A percentile compares a stretch with the other conserved stretches of the same genome.
phyloP scores from a whole-genome alignment of 495 filamentous ascomycete species.

The Penicillium paxilli region DNA sequence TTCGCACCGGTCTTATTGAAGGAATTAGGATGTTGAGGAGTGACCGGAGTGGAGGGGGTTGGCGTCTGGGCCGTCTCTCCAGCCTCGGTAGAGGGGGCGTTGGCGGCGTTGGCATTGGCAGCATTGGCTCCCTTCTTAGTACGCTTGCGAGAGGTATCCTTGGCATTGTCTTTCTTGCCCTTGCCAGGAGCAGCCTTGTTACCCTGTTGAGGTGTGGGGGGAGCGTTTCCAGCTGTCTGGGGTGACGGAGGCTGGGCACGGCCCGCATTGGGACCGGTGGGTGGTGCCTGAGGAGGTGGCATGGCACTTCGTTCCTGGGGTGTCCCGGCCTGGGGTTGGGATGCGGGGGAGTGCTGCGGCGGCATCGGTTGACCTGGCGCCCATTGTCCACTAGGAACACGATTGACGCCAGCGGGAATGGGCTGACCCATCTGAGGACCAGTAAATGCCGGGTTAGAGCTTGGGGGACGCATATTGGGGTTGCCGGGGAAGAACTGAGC shows the following conservation, averaged over 20 bases:
- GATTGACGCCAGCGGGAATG: slow-evolving; percentile 48
- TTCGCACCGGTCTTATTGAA: slow-evolving; percentile 61
- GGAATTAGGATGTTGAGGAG: slow-evolving; percentile 68
- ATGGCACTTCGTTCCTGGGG: slow-evolving; percentile 75
- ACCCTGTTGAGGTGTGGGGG: slow-evolving; percentile 79
- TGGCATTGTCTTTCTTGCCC: slow-evolving; percentile 68
- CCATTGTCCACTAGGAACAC: slow-evolving; percentile 51
- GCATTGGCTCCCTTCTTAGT: slow-evolving; percentile 68
- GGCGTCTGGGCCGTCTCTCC: slow-evolving; percentile 71
- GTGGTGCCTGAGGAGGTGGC: slow-evolving; percentile 86
- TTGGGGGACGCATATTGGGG: slow-evolving; percentile 84
- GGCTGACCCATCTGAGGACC: slow-evolving; percentile 64
- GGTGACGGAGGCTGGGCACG: slow-evolving; percentile 77
- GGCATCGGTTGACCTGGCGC: slow-evolving; percentile 64
- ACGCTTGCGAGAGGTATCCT: slow-evolving; percentile 52
- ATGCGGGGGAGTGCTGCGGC: slow-evolving; percentile 52
- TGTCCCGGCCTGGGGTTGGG: slow-evolving; percentile 64
- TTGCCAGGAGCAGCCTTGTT: slow-evolving; percentile 86
- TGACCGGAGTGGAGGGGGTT: slow-evolving; percentile 82
- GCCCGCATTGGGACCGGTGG: slow-evolving; percentile 57
- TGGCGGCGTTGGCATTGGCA: slow-evolving; percentile 54
- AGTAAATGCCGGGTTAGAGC: slow-evolving; percentile 76
- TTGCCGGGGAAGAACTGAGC: slow-evolving; percentile 60
- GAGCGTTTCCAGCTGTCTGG: slow-evolving; percentile 70
- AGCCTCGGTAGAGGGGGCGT: slow-evolving; percentile 73